Conservation (phyloP, 495 filamentous ascomycete species). For the Neurospora sp. region DNA sequence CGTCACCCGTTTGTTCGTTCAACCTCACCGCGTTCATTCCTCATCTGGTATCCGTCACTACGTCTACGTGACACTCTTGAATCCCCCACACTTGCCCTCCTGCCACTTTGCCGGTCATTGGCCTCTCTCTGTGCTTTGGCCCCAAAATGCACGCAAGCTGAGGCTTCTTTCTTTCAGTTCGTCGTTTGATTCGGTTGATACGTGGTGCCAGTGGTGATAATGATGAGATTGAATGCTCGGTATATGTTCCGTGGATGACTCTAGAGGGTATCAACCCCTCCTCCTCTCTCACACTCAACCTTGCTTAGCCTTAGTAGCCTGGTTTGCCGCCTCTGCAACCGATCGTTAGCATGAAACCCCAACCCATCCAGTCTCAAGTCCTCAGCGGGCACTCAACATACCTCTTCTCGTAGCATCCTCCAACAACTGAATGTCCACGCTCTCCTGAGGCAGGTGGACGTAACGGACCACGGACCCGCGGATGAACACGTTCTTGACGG, state of each 20-base stretch:
- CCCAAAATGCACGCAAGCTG: no score
- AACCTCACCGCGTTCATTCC: neutral
- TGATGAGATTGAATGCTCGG: no score
- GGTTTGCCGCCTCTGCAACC: conserved; percentile 30
- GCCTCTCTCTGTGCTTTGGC: no score
- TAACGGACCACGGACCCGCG: conserved; percentile 93
- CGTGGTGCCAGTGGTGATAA: no score
- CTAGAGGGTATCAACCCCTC: neutral
- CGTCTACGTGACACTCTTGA: neutral
- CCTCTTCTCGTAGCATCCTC: conserved; percentile 96
- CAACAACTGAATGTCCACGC: conserved; percentile 80
- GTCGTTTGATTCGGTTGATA: neutral
- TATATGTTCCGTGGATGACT: no score
- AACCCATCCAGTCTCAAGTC: neutral
- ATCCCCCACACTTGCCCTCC: no score
- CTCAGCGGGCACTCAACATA: conserved; percentile 28
- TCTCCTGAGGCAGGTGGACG: conserved; percentile 78
- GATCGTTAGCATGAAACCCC: neutral
- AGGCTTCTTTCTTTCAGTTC: no score
- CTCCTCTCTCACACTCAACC: conserved; percentile 21
- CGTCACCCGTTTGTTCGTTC: neutral
- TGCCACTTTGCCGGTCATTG: no score
- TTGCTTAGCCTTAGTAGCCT: conserved; percentile 31
- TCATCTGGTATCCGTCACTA: neutral
- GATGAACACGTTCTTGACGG: conserved; percentile 98